Percentiles rank a stretch among this genome's conserved stretches.
Conservation (phyloP, 164 flowering plant species). For the Vitis rotundifolia region DNA sequence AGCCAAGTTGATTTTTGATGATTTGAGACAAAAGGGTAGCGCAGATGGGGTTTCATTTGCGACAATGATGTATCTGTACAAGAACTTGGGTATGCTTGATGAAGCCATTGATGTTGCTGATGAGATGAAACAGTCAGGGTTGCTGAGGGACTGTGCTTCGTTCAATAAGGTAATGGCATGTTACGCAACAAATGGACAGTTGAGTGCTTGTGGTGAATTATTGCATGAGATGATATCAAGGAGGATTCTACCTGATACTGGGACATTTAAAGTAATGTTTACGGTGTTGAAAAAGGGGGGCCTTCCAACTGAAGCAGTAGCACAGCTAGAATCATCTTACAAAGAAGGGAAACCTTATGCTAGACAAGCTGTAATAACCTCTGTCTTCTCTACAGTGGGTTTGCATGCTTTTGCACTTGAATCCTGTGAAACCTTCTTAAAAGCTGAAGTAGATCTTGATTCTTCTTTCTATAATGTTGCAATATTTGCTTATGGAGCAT, state of each 20-base stretch:
- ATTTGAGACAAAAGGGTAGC: conserved; percentile 46
- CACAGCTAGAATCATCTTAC: conserved; percentile 60
- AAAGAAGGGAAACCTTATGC: conserved; percentile 64
- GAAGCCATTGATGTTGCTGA: conserved; percentile 74
- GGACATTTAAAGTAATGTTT: conserved; percentile 65
- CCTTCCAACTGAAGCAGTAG: conserved; percentile 56
- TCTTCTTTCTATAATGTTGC: conserved; percentile 66
- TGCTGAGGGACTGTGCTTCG: conserved; percentile 57
- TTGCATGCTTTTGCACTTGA: conserved; percentile 64
- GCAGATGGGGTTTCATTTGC: conserved; percentile 81
- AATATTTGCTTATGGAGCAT: conserved; percentile 57
- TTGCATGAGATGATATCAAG: conserved; percentile 66
- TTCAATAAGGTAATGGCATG: conserved; percentile 73
- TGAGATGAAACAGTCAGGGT: conserved; percentile 76
- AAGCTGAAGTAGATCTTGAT: conserved; percentile 43
- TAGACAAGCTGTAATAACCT: conserved; percentile 57
- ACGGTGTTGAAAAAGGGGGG: conserved; percentile 67
- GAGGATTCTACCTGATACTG: conserved; percentile 55
- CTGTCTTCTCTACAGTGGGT: conserved; percentile 61
- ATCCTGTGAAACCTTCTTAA: conserved; percentile 45
- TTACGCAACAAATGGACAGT: conserved; percentile 63
- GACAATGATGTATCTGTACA: conserved; percentile 78
- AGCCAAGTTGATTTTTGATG: conserved; percentile 58
- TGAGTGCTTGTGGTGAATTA: conserved; percentile 67
- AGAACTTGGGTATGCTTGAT: conserved; percentile 77